phyloP scores from a whole-genome alignment of 208 protist genomes.

The Leishmania martiniquensis region DNA sequence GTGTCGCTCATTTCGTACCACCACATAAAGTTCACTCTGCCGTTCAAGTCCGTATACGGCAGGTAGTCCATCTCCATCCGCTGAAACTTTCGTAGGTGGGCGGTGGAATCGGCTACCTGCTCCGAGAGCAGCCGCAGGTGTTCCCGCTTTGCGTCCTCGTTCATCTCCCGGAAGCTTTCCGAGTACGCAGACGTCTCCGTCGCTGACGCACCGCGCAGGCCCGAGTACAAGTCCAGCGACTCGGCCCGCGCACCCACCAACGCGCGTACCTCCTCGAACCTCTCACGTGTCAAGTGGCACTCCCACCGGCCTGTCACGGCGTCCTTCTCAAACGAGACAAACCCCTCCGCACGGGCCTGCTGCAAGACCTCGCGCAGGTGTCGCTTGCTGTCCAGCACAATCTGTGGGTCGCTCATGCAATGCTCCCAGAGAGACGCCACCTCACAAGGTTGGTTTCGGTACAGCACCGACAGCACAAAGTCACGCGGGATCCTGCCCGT shows the following conservation, averaged over 20 bases:
- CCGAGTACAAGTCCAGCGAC: constrained; percentile 45
- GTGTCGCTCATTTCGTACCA: constrained; percentile 89
- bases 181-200: constrained; percentile 70
- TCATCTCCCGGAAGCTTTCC: constrained; percentile 71
- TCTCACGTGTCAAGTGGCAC: constrained; percentile 79
- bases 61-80: constrained; percentile 90
- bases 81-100: constrained; percentile 79
- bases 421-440: constrained; percentile 81
- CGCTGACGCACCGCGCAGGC: constrained; percentile 55
- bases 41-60: constrained; percentile 92
- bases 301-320: constrained; percentile 68
- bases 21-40: constrained; percentile 95
- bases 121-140: constrained; percentile 64
- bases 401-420: constrained; percentile 78
- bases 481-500: constrained; percentile 84
- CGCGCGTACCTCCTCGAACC: constrained; percentile 82
- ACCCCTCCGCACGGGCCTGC: constrained; percentile 87
- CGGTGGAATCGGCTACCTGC: constrained; percentile 71
- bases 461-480: constrained; percentile 90
- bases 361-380: constrained; percentile 89
- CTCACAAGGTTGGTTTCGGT: constrained; percentile 90
- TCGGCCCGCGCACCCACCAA: constrained; percentile 59
- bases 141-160: constrained; percentile 63
- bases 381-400: constrained; percentile 91
- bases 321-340: constrained; percentile 87